Evolutionary conservation across 495 filamentous ascomycete species (phyloP), one percentile per base, ranked within the genome.

Genomic region (Penicillium paxilli): DNA sequence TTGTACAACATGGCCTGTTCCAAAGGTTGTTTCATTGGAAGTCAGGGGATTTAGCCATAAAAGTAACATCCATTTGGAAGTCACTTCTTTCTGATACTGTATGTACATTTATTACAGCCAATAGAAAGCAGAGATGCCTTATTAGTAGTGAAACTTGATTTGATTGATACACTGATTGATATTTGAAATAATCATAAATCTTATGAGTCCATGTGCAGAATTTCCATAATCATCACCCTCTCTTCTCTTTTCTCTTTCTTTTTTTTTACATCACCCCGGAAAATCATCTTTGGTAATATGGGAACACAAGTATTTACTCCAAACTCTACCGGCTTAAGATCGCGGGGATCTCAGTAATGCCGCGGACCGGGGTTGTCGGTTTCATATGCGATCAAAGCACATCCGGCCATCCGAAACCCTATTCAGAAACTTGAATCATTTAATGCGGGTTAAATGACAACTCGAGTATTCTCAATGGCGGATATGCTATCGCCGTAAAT

Each of bases 401-500:
- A 38, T 26, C 25, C 49, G 25, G 16, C 26, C 38, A 33, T 22
- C 40, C 30, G 26, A 46, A 20, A 4, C 16, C 25, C 38, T 6
- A 35, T 23, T 16, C 8, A 14, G 25, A n/a, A n/a, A 28, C 25
- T 28, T 40, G 11, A 26, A 42, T 10, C 11, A 5, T 16, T 16
- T 38, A n/a, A 12, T 38, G n/a, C 3, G 11, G 35, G 16, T 71
- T 68, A 48, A 63, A 58, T 33, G 57, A 64, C 32, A 75, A 37
- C 54, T 80, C 78, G 17, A 76, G 37, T 17, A 64, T 60, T 35
- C 78, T 66, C 33, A 81, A 46, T 6, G 74, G 71, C 2, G 75
- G 76, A 54, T 77, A 81, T 1, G 62, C 58, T 16, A 79, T n/a
- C 7, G 64, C 62, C 0, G 74, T 71, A 51, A 79, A 79, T 9